phyloP scores from a whole-genome alignment of 169 alveolate species.

The Eimeria brunetti region DNA sequence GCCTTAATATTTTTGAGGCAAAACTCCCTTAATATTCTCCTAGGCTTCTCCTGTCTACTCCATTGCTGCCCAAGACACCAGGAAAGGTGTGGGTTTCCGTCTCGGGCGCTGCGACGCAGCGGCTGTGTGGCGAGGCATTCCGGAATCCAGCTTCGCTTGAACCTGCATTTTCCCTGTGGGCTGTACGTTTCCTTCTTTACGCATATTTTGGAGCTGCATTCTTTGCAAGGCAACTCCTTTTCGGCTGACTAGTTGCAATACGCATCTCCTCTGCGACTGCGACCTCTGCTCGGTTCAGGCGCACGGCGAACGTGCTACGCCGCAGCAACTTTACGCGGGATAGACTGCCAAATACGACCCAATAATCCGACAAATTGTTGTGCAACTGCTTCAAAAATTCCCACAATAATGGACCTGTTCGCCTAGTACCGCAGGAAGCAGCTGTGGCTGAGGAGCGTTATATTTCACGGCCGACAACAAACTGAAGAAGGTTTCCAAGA shows the following conservation, averaged over 20 bases:
- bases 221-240: not conserved
- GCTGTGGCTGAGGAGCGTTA: slow-evolving; percentile 66
- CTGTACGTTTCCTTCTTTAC: not conserved
- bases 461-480: slow-evolving; percentile 5
- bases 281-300: not conserved
- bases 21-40: slow-evolving; percentile 24
- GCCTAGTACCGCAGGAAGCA: slow-evolving; percentile 29
- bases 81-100: not conserved
- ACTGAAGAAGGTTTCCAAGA: not conserved
- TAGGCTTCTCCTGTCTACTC: slow-evolving; percentile 10
- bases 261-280: not conserved
- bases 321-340: not conserved
- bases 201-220: not conserved
- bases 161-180: not conserved
- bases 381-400: not conserved
- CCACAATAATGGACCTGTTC: slow-evolving; percentile 17
- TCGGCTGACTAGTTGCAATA: not conserved
- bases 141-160: slow-evolving; percentile 18
- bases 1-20: slow-evolving; percentile 21
- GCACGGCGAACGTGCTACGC: not conserved
- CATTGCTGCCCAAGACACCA: slow-evolving; percentile 14
- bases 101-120: slow-evolving; percentile 52
- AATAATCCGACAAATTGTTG: not conserved
- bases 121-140: slow-evolving; percentile 37
- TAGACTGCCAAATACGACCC: not conserved